Evolutionary conservation across 228 moss, liverwort and hornwort species (phyloP).

Genomic region (Sphagnum magellanicum): DNA sequence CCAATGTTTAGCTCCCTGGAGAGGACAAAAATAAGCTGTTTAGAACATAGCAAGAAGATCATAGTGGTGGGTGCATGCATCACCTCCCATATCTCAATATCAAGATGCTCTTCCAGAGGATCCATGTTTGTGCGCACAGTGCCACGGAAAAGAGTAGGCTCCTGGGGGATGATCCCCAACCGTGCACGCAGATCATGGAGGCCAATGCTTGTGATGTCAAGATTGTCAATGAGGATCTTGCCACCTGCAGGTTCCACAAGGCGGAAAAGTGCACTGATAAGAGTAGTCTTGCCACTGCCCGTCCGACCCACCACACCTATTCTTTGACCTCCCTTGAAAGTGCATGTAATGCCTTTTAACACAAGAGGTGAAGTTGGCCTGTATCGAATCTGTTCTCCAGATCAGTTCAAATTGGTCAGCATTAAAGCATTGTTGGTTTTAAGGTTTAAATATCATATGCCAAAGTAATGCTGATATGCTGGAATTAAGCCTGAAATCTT

Average conservation of each 20-base stretch:
- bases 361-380: conserved; percentile 42
- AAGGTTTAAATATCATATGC: too few relatives aligned
- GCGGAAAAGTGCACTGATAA: conserved; percentile 43
- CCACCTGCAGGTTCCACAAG: conserved; percentile 43
- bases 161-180: conserved; percentile 44
- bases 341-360: conserved; percentile 39
- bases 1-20: background rate
- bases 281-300: conserved; percentile 44
- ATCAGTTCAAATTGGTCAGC: background rate
- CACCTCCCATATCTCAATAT: conserved; percentile 44
- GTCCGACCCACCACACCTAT: conserved; percentile 50
- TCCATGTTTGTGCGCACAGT: conserved; percentile 41
- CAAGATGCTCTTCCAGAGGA: conserved; percentile 31
- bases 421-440: background rate
- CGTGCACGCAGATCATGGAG: conserved; percentile 41
- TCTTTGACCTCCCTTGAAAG: conserved; percentile 37
- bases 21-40: background rate
- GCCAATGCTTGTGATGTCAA: conserved; percentile 37
- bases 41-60: background rate
- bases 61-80: background rate
- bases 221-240: conserved; percentile 32
- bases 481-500: background rate
- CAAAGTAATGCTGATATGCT: background rate
- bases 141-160: conserved; percentile 45
- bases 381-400: conserved; percentile 25